These are phyloP conservation scores for Colletotrichum sp. DNA, from an alignment of 2,329 filamentous ascomycete genomes.

Conservation along the genomic window DNA sequence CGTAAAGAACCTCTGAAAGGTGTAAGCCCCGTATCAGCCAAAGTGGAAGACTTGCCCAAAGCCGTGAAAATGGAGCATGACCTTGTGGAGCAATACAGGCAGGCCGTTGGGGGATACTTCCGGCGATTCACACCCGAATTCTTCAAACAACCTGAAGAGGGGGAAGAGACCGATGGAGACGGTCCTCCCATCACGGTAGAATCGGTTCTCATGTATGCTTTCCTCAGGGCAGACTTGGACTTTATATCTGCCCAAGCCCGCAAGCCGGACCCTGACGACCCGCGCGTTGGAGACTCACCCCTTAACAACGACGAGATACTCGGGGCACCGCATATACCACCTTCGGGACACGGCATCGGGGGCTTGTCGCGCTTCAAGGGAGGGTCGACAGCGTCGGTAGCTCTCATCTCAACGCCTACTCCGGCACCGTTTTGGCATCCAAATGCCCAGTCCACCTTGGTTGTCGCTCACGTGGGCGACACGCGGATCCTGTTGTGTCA, in stretches of 20 bases:
- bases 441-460: constrained; percentile 78
- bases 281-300: constrained; percentile 73
- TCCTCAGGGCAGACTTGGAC: constrained; percentile 91
- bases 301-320: constrained; percentile 87
- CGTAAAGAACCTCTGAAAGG: constrained; percentile 42
- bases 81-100: constrained; percentile 79
- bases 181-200: constrained; percentile 66
- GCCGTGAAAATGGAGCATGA: constrained; percentile 72
- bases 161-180: constrained; percentile 8
- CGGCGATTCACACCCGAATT: constrained; percentile 84
- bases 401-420: constrained; percentile 89
- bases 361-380: constrained; percentile 84
- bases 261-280: constrained; percentile 77
- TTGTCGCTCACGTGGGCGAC: constrained; percentile 92
- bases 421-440: constrained; percentile 96
- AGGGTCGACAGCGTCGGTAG: constrained; percentile 89
- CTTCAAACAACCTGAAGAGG: constrained; percentile 57
- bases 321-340: constrained; percentile 61
- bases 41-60: constrained; percentile 61
- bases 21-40: constrained; percentile 50
- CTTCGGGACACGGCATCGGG: constrained; percentile 69
- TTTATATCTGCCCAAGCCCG: constrained; percentile 89
- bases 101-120: constrained; percentile 92
- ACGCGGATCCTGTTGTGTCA: constrained; percentile 90
- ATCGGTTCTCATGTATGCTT: constrained; percentile 87